Percentiles rank a stretch among this genome's conserved stretches.
These are phyloP conservation scores for Nepenthes mirabilis DNA, from an alignment of 148 eudicot genomes.

Conservation along the genomic window DNA sequence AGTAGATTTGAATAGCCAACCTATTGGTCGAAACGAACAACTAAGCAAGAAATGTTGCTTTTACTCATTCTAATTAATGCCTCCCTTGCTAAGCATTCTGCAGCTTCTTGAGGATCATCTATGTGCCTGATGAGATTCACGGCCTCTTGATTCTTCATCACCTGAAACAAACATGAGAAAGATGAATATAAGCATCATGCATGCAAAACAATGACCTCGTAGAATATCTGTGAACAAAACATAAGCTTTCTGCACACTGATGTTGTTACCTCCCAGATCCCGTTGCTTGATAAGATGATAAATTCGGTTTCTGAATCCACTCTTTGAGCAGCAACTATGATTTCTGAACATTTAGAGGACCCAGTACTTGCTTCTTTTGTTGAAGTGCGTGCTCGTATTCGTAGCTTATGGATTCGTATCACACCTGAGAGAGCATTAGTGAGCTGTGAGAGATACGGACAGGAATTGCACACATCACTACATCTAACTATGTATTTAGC, in stretches of 20 bases:
- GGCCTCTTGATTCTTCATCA: slow-evolving; percentile 67
- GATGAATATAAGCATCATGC: neutral
- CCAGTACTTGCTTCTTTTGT: slow-evolving; percentile 13
- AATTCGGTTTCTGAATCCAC: slow-evolving; percentile 62
- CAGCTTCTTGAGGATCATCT: slow-evolving; percentile 66
- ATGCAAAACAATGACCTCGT: neutral
- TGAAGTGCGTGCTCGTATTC: slow-evolving; percentile 9
- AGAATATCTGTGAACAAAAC: neutral
- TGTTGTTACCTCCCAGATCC: slow-evolving; percentile 56
- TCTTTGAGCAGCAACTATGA: slow-evolving; percentile 25
- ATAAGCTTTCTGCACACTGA: neutral
- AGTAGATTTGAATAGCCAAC: no score
- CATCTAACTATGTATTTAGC: neutral
- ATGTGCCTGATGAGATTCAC: slow-evolving; percentile 75
- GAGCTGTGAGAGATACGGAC: neutral
- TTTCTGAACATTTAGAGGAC: slow-evolving; percentile 27
- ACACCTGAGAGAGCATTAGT: slow-evolving; percentile 22
- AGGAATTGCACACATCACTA: neutral
- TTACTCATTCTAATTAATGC: slow-evolving; percentile 48
- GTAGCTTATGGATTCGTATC: slow-evolving; percentile 31
- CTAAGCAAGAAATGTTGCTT: slow-evolving; percentile 46
- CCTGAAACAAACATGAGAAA: slow-evolving; percentile 19
- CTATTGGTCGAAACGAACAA: slow-evolving; percentile 43
- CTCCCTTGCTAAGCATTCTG: slow-evolving; percentile 64
- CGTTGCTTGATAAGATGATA: slow-evolving; percentile 57